Evolutionary conservation across 305 asterid species (phyloP), one percentile per base, ranked within the genome.

Genomic region (Solanum aculeatissimum): DNA sequence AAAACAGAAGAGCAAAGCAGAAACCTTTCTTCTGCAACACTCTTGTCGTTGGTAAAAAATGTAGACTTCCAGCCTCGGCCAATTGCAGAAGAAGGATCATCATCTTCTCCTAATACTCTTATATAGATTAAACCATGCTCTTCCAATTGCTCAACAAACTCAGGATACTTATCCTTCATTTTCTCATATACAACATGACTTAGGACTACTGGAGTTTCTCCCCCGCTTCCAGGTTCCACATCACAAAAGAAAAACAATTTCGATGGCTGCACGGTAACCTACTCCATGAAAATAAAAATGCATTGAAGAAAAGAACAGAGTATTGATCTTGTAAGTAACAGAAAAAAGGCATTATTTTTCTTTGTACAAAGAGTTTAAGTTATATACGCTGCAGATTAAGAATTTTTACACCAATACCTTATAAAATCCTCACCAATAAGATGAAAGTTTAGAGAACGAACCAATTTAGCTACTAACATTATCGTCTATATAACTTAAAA

Each of bases 31-130:
- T 94, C 94, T 14, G 99, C 98, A n/a, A 93, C 92, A 40, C 87
- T 85, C 89, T 92, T 95, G 42, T 96, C 94, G 3, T 81, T 81
- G 6, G 99, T 96, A 89, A 93, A 82, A 91, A 95, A 96, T 0
- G 98, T 94, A 0, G 97, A 93, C 85, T 92, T 95, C 98, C 98
- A 96, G 72, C 99, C 98, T 29, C 96, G 95, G 9, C 99, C 99
- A n/a, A 94, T 94, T 2, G 97, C 93, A 66, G 98, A 95, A 0
- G 97, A 93, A 81, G 97, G 99, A 80, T 95, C 97, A 62, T 95
- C 97, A 2, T 90, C 98, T 86, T 93, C 98, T 40, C 98, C 98
- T 86, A 96, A 78, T 3, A 95, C 88, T 3, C 98, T 92, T 0
- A 88, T 87, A 66, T 96, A 95, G 42, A 94, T 93, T 62, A 95